These are phyloP conservation scores for Crucihimalaya himalaica DNA, from an alignment of 345 rosid genomes.

Conservation along the genomic window DNA sequence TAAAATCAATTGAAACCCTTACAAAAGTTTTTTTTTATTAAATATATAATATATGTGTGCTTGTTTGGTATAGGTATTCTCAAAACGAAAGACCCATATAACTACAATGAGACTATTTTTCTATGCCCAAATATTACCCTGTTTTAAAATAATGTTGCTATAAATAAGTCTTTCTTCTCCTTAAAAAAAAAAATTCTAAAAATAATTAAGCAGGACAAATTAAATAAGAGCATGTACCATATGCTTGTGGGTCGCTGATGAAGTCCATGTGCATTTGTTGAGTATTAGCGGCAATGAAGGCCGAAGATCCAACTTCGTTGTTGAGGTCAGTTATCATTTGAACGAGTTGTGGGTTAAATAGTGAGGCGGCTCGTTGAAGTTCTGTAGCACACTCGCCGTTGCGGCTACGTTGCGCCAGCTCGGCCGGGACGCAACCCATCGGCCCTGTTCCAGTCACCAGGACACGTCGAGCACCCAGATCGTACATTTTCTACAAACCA, in stretches of 20 bases:
- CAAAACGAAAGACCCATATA: not conserved
- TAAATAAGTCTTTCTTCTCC: not conserved
- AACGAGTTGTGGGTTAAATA: slow-evolving; percentile 72
- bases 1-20: not conserved
- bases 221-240: slow-evolving; percentile 47
- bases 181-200: not conserved
- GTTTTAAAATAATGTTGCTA: not conserved
- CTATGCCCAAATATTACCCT: not conserved
- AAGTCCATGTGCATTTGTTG: slow-evolving; percentile 58
- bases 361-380: slow-evolving; percentile 60
- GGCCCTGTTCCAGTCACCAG: slow-evolving; percentile 88
- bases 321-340: slow-evolving; percentile 60
- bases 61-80: not conserved
- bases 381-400: slow-evolving; percentile 66
- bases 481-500: slow-evolving; percentile 52
- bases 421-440: slow-evolving; percentile 78
- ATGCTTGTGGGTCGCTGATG: slow-evolving; percentile 60
- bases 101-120: not conserved
- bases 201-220: not conserved
- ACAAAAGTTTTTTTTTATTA: not conserved
- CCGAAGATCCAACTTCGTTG: slow-evolving; percentile 49
- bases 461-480: slow-evolving; percentile 73
- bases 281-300: slow-evolving; percentile 63
- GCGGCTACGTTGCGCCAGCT: slow-evolving; percentile 62
- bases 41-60: not conserved